phyloP scores from a whole-genome alignment of 2,329 filamentous ascomycete genomes.

The Exutisphaerella laricina region DNA sequence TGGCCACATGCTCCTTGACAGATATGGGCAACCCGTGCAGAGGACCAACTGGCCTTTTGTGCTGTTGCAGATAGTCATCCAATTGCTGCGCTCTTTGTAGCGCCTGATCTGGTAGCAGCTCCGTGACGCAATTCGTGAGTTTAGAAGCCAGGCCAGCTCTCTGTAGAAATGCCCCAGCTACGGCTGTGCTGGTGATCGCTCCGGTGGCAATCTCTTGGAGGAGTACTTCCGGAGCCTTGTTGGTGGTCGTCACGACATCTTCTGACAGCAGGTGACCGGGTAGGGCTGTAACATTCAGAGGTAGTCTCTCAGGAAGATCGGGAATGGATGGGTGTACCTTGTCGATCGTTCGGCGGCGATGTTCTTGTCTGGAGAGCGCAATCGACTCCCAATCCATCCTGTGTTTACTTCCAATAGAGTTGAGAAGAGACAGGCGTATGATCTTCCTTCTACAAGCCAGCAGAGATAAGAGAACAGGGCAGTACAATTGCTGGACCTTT shows the following conservation, averaged over 20 bases:
- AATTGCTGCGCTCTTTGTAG: slow-evolving; percentile 38
- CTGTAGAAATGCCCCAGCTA: slow-evolving; percentile 51
- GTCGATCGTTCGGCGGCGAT: slow-evolving; percentile 44
- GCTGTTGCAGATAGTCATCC: slow-evolving; percentile 36
- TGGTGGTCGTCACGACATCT: slow-evolving; percentile 49
- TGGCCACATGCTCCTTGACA: slow-evolving; percentile 49
- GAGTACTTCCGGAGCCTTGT: slow-evolving; percentile 42
- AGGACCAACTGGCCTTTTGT: slow-evolving; percentile 38
- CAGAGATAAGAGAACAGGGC: no score
- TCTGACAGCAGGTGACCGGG: slow-evolving; percentile 43
- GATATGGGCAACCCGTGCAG: slow-evolving; percentile 50
- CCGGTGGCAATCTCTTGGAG: slow-evolving; percentile 38
- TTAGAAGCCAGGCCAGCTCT: slow-evolving; percentile 51
- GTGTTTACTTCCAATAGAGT: not conserved
- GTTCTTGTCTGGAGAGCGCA: slow-evolving; percentile 42
- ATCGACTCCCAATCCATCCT: slow-evolving; percentile 41
- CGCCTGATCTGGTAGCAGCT: slow-evolving; percentile 36
- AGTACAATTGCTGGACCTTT: no score
- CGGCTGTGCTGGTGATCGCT: slow-evolving; percentile 35
- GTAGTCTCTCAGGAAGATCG: slow-evolving; percentile 33
- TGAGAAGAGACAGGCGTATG: no score
- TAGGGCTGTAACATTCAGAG: slow-evolving; percentile 43
- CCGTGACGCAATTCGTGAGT: slow-evolving; percentile 45
- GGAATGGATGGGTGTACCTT: slow-evolving; percentile 39
- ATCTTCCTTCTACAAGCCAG: no score